Evolutionary conservation across 2,329 filamentous ascomycete species (phyloP), one percentile per base, ranked within the genome.

Genomic region (Cladosporium cucumerinum): DNA sequence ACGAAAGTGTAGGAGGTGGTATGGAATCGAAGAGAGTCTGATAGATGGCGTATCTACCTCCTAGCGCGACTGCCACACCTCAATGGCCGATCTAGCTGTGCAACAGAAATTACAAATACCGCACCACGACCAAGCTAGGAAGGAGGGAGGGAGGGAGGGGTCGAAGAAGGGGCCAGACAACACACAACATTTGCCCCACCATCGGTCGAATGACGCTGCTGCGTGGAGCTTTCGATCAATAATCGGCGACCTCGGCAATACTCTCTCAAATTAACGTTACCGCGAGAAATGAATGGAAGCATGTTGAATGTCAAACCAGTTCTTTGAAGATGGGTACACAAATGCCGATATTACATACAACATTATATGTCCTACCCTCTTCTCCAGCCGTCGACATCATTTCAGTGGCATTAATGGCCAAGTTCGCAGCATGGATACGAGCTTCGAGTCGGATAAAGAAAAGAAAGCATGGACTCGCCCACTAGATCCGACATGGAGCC

Each of bases 71-170:
- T 51, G 39, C 21, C 49, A 62, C 60, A 62, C 49, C 60, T 62
- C 60, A 62, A 62, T 62, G 60, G 60, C 60, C 60, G 49, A 55
- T 54, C 21, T 25, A 21, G 32, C 36, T 52, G 21, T 28, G 5
- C 36, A n/a, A 18, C 36, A 43, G 36, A n/a, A 30, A 62, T 62
- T 55, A 51, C 60, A 62, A 62, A 62, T 61, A 16, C 12, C 18
- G 36, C 36, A 34, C 32, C 32, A 5, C 32, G 32, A 34, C 36
- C 36, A n/a, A n/a, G 16, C 36, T 21, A 21, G 39, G 39, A 46
- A 46, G 39, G 39, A 46, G 39, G 39, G 39, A n/a, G 12, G 39
- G 39, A 46, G 23, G 39, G 39, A 46, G 39, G 39, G 39, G 39
- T 46, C 39, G 39, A 43, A 43, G 34, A 39, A 61, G 32, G 58